Evolutionary conservation across 306 rosid genomes (phyloP).

Genomic region (Malus sieversii): DNA sequence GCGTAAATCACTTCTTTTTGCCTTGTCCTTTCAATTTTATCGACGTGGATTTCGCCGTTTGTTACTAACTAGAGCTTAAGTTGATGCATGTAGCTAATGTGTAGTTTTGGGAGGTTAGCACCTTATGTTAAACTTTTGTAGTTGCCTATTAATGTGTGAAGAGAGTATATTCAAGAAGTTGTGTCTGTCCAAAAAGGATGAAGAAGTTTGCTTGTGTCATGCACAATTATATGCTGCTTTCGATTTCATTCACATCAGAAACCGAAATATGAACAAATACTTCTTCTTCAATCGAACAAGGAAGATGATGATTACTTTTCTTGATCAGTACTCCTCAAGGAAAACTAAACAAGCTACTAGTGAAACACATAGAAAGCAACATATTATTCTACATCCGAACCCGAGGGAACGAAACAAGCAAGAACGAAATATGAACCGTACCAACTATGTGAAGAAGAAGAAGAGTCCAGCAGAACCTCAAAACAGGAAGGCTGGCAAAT

Average conservation of each 20-base stretch:
- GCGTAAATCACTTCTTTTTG: constrained; percentile 28
- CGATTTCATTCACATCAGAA: background rate
- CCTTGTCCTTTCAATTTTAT: constrained; percentile 6
- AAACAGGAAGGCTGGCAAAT: background rate
- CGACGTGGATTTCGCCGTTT: constrained; percentile 3
- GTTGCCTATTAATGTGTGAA: background rate
- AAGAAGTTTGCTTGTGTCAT: background rate
- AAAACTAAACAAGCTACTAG: background rate
- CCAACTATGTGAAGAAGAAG: background rate
- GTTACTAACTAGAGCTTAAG: constrained; percentile 1
- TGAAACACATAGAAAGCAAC: background rate
- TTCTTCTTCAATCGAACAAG: background rate
- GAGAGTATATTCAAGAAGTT: background rate
- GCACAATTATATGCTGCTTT: background rate
- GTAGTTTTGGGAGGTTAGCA: constrained; percentile 1
- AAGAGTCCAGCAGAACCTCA: background rate
- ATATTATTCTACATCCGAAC: background rate
- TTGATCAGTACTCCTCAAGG: background rate
- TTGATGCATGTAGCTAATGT: constrained; percentile 9
- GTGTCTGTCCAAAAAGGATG: background rate
- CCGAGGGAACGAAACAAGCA: background rate
- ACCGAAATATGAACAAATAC: background rate
- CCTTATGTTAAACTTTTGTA: background rate
- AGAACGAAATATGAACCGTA: background rate
- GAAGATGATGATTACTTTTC: background rate